Conservation (phyloP, 192 early-diverging fungal genomes). For the Coemansia sp. region DNA sequence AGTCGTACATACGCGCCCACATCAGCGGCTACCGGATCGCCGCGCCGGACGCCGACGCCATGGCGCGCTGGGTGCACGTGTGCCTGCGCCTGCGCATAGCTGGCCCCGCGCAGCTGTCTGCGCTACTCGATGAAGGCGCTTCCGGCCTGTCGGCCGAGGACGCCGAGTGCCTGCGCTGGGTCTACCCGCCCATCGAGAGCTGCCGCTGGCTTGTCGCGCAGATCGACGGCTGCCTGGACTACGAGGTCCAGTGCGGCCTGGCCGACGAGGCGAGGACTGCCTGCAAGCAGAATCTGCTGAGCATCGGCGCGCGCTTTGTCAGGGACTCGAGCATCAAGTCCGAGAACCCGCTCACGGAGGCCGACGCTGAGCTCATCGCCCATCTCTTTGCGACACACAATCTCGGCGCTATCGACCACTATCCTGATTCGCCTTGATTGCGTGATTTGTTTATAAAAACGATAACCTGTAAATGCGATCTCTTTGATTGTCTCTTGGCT, state of each 20-base stretch:
- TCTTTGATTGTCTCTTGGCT: neutral
- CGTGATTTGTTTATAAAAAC: no score
- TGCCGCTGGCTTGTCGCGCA: constrained; percentile 42
- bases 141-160: constrained; percentile 4
- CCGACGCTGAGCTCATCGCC: constrained; percentile 32
- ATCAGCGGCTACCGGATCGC: constrained; percentile 23
- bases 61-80: constrained; percentile 22
- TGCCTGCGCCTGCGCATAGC: constrained; percentile 17
- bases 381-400: constrained; percentile 39
- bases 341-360: neutral
- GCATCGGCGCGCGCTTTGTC: constrained; percentile 26
- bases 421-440: neutral
- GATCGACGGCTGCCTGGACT: constrained; percentile 45
- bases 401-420: constrained; percentile 4
- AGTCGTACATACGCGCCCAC: constrained; percentile 68
- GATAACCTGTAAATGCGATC: no score
- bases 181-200: constrained; percentile 33
- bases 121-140: neutral
- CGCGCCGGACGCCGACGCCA: constrained; percentile 11
- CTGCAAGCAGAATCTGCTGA: constrained; percentile 37
- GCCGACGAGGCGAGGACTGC: constrained; percentile 35
- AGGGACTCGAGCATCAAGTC: constrained; percentile 10
- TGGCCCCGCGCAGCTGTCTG: constrained; percentile 16
- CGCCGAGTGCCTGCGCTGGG: constrained; percentile 24
- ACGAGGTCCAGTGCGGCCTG: constrained; percentile 32